These are phyloP conservation scores for Leishmania tarentolae DNA, from an alignment of 208 protist species.

Conservation along the genomic window DNA sequence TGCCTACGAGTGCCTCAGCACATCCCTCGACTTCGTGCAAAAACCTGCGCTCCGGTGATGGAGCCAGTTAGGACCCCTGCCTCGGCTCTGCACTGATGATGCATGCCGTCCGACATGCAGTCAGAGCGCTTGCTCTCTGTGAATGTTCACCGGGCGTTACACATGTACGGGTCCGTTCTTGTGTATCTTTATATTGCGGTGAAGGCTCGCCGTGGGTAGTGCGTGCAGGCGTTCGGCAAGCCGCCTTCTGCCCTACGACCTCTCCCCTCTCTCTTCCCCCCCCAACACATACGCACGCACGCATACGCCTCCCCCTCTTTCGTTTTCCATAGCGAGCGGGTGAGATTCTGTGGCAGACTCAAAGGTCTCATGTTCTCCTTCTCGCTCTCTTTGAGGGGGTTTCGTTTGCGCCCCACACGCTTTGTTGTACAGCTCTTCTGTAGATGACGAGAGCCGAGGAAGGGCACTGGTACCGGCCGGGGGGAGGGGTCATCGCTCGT, in stretches of 20 bases:
- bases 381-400: neutral
- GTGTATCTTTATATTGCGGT: neutral
- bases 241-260: neutral
- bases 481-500: neutral
- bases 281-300: neutral
- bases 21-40: constrained; percentile 6
- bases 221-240: neutral
- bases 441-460: neutral
- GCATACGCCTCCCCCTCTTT: neutral
- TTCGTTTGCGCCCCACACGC: neutral
- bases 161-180: neutral
- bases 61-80: neutral
- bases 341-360: neutral
- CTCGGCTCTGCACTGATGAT: no score
- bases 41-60: neutral
- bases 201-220: neutral
- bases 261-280: neutral
- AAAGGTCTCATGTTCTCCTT: neutral
- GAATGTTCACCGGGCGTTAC: neutral
- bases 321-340: neutral
- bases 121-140: neutral
- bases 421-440: neutral
- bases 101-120: neutral
- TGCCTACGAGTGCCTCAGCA: neutral
- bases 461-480: neutral